Evolutionary conservation across 805 yeast species (phyloP), one percentile per base, ranked within the genome.

Genomic region (Candida quercuum): DNA sequence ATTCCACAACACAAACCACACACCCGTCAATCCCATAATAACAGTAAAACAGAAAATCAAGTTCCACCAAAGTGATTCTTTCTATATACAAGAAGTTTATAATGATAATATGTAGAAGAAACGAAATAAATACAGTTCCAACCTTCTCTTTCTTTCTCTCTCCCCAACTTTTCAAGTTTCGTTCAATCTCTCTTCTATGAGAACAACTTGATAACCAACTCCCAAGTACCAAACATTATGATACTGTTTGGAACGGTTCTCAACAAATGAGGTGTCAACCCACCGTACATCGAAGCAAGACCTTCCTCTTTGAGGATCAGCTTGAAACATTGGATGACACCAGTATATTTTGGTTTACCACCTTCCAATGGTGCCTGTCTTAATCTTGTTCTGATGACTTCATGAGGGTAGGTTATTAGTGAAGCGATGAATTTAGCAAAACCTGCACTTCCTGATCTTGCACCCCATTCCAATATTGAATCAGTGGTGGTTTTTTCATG

Each of bases 141-240:
- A n/a, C n/a, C n/a, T n/a, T n/a, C n/a, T n/a, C n/a, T n/a, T n/a
- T n/a, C n/a, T n/a, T n/a, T n/a, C n/a, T n/a, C n/a, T n/a, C n/a
- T n/a, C n/a, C n/a, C n/a, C n/a, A n/a, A n/a, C n/a, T n/a, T n/a
- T n/a, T n/a, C n/a, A n/a, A n/a, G n/a, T n/a, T 28, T 10, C 19
- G 9, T 30, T 6, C 14, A 17, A 23, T 9, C n/a, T 10, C 6
- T 4, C 5, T 5, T 26, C 41, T 49, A 62, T 13, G 80, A 72
- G 20, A 81, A 60, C n/a, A 76, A 48, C 40, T 71, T 72, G 33
- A 82, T 78, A 38, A 84, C 78, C 24, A 93, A 59, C 57, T 93
- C 99, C 98, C 98, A 93, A 3, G 98, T 89, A 32, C 99, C 99
- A 67, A 93, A 93, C 99, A 93, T 93, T 50, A 93, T 91, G 57